Base-by-base conservation (phyloP, 2,329 filamentous ascomycete genomes). In the Talaromyces marneffei region DNA sequence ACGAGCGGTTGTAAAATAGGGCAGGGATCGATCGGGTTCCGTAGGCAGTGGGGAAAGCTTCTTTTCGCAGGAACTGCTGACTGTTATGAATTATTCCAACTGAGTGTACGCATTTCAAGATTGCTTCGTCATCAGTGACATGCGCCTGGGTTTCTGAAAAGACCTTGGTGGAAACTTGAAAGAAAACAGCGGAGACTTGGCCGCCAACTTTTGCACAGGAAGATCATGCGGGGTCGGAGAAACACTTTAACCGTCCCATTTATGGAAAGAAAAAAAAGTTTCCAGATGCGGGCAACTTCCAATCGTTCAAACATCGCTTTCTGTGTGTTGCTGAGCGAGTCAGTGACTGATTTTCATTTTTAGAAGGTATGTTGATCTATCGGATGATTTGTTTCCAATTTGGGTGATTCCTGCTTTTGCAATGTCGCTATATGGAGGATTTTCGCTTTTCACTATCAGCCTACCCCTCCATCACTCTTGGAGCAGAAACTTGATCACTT, bases 191-290 rank as follows among this genome's bases (percentile, higher is more conserved):
- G n/a, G 29, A 52, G 25, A 50, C 2, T 2, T 39, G 20, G 14
- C 23, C 12, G 33, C 27, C n/a, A 52, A 20, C 27, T 23, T 29
- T 18, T 50, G 46, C 25, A 8, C 1, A 8, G 8, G 25, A 25
- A 25, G 40, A 23, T 25, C 53, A 50, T 50, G 63, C 59, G 63
- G 63, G 63, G 62, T 60, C 59, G 63, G 62, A 64, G 59, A 63
- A 63, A 64, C 58, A 56, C 61, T 46, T 50, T 59, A 29, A 48
- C 63, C 58, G 62, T 57, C 54, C 39, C 42, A 23, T 39, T 33
- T 33, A 16, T 27, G 42, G n/a, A 53, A 42, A 35, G 31, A 55
- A 60, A 59, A 62, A 61, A 63, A 64, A 61, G 61, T 57, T 63
- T 61, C 62, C 60, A 59, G 60, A 58, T 56, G 62, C 53, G 60